A percentile compares a stretch with the other conserved stretches of the same genome.
Evolutionary conservation across 2,329 filamentous ascomycete genomes (phyloP).

Genomic region (Metarhizium robertsii): DNA sequence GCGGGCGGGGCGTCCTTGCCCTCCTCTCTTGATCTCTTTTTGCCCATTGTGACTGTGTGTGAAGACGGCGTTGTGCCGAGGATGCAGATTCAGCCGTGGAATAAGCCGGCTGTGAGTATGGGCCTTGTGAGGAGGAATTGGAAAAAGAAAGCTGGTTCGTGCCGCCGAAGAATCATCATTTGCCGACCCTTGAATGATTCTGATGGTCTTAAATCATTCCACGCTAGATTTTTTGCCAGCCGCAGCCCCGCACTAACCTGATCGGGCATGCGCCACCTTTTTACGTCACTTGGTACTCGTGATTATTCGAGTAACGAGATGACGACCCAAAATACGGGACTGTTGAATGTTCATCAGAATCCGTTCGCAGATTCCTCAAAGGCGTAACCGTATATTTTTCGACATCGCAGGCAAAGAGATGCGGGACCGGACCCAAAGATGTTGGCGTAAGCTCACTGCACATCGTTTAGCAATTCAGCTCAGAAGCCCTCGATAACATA

Average conservation of each 20-base stretch:
- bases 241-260: not conserved
- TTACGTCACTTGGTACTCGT: not conserved
- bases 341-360: not conserved
- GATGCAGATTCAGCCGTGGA: no score
- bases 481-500: no score
- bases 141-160: not conserved
- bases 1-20: slow-evolving; percentile 28
- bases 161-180: not conserved
- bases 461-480: no score
- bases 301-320: not conserved
- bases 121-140: not conserved
- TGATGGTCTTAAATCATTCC: not conserved
- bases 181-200: not conserved
- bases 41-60: slow-evolving; percentile 30
- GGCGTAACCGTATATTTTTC: no score
- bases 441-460: no score
- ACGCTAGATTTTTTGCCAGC: not conserved
- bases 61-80: not conserved
- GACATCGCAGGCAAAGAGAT: no score
- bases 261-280: not conserved
- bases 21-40: slow-evolving; percentile 41
- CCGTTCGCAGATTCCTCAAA: not conserved
- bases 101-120: not conserved
- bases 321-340: no score
- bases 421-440: no score